phyloP scores from a whole-genome alignment of 805 yeast genomes.

The Saccharomycopsis sp. region DNA sequence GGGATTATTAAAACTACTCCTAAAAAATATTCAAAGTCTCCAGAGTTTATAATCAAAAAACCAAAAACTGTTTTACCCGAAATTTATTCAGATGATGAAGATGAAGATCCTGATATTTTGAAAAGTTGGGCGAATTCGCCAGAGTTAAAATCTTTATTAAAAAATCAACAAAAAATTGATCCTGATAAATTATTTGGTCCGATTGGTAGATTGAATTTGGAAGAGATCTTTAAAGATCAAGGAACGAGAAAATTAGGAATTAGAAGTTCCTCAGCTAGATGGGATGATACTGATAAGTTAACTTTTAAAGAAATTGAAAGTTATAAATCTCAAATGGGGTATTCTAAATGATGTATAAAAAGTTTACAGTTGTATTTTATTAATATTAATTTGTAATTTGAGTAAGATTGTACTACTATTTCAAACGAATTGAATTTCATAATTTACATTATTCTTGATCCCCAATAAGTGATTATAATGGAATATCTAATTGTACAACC shows the following conservation, averaged over 20 bases:
- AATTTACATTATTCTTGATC: no score
- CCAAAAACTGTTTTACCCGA: slow-evolving; percentile 29
- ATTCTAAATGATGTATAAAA: no score
- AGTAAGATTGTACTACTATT: no score
- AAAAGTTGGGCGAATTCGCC: slow-evolving; percentile 59
- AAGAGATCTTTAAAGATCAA: slow-evolving; percentile 47
- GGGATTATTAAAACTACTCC: slow-evolving; percentile 12
- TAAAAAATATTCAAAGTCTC: not conserved
- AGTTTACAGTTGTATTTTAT: no score
- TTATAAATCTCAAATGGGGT: slow-evolving; percentile 14
- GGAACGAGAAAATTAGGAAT: slow-evolving; percentile 1
- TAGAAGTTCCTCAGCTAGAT: slow-evolving; percentile 14
- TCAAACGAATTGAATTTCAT: no score
- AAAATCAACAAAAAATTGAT: slow-evolving; percentile 41
- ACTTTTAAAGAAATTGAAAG: slow-evolving; percentile 8
- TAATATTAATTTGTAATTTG: no score
- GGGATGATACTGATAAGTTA: slow-evolving; percentile 10
- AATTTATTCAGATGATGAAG: slow-evolving; percentile 43
- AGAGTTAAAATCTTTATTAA: slow-evolving; percentile 35
- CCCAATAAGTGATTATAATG: no score
- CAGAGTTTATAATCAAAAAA: no score
- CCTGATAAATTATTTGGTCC: slow-evolving; percentile 69
- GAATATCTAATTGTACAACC: no score
- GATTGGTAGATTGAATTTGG: slow-evolving; percentile 56
- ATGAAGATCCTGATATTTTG: slow-evolving; percentile 36